Percentiles rank a stretch among this genome's conserved stretches.
phyloP scores from a whole-genome alignment of 2,329 filamentous ascomycete genomes.

The Fusarium verrucosum region DNA sequence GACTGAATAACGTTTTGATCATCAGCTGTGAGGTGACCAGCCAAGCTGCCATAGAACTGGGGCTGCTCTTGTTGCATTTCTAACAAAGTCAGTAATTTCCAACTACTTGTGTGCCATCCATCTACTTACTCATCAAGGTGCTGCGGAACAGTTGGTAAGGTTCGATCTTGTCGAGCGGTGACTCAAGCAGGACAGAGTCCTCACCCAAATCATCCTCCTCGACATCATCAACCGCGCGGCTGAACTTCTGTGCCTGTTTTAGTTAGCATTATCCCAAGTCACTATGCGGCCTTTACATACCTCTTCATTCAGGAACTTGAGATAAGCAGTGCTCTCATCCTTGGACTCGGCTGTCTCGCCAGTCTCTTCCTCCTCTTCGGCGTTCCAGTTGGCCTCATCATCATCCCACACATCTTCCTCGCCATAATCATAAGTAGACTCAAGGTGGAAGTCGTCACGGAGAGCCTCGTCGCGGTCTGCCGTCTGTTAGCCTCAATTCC shows the following conservation, averaged over 20 bases:
- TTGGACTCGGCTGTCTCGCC: slow-evolving; percentile 74
- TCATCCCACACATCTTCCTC: slow-evolving; percentile 85
- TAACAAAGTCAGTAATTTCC: slow-evolving; percentile 53
- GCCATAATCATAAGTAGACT: slow-evolving; percentile 70
- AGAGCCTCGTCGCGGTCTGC: slow-evolving; percentile 89
- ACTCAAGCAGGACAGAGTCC: slow-evolving; percentile 91
- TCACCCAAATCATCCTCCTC: slow-evolving; percentile 91
- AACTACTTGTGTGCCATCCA: background rate
- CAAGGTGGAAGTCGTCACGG: slow-evolving; percentile 83
- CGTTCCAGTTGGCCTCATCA: slow-evolving; percentile 83
- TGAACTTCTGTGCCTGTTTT: slow-evolving; percentile 83
- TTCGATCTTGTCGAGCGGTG: slow-evolving; percentile 93
- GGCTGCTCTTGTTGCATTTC: slow-evolving; percentile 91
- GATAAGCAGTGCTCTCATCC: slow-evolving; percentile 92
- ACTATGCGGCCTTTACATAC: slow-evolving; percentile 54
- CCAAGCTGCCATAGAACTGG: slow-evolving; percentile 83
- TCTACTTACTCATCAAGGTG: slow-evolving; percentile 78
- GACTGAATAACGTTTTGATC: slow-evolving; percentile 84
- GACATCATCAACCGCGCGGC: slow-evolving; percentile 71
- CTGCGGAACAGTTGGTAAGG: slow-evolving; percentile 90
- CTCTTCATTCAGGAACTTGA: slow-evolving; percentile 96
- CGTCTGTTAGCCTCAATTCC: slow-evolving; percentile 40
- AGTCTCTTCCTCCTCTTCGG: slow-evolving; percentile 74
- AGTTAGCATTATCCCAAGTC: slow-evolving; percentile 33
- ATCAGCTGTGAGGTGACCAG: slow-evolving; percentile 78